A percentile compares a stretch with the other conserved stretches of the same genome.
These are phyloP conservation scores for Tinospora cordifolia DNA, from an alignment of 164 flowering plant genomes.

Conservation along the genomic window DNA sequence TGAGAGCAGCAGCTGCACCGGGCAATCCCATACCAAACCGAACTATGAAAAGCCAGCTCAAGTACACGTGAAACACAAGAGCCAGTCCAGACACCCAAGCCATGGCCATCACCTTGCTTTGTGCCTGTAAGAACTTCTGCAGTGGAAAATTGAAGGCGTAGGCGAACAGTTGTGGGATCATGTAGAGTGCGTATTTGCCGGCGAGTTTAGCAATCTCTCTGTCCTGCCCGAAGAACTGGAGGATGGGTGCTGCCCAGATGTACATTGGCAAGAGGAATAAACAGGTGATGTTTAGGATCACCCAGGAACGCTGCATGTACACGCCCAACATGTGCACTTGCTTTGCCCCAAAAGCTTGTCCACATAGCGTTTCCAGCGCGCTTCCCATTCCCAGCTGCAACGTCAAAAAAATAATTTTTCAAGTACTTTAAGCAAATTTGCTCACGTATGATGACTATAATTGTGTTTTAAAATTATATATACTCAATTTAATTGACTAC, in stretches of 20 bases:
- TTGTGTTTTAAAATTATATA: too few relatives aligned
- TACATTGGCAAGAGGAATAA: conserved; percentile 24
- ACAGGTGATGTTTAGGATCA: conserved; percentile 27
- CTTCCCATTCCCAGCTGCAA: conserved; percentile 65
- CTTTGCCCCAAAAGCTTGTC: conserved; percentile 43
- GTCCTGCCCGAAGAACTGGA: conserved; percentile 29
- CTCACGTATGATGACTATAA: too few relatives aligned
- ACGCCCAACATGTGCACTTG: conserved; percentile 36
- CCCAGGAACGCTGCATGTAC: conserved; percentile 47
- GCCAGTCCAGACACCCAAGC: conserved; percentile 36
- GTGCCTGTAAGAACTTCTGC: conserved; percentile 44
- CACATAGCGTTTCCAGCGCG: conserved; percentile 44
- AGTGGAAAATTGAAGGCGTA: conserved; percentile 32
- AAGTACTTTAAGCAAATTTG: too few relatives aligned
- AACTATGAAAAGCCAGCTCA: conserved; percentile 44
- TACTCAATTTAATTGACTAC: too few relatives aligned
- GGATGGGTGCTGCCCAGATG: conserved; percentile 27
- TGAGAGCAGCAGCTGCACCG: conserved; percentile 39
- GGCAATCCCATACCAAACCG: conserved; percentile 31
- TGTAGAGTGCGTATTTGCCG: conserved; percentile 27
- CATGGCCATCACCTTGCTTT: conserved; percentile 35
- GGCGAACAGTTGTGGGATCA: conserved; percentile 37
- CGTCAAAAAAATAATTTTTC: neutral
- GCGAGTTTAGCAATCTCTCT: conserved; percentile 30
- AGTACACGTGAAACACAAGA: conserved; percentile 27